Base-by-base conservation (phyloP, 1,284 basidiomycete genomes). In the Ustilago trichophora region DNA sequence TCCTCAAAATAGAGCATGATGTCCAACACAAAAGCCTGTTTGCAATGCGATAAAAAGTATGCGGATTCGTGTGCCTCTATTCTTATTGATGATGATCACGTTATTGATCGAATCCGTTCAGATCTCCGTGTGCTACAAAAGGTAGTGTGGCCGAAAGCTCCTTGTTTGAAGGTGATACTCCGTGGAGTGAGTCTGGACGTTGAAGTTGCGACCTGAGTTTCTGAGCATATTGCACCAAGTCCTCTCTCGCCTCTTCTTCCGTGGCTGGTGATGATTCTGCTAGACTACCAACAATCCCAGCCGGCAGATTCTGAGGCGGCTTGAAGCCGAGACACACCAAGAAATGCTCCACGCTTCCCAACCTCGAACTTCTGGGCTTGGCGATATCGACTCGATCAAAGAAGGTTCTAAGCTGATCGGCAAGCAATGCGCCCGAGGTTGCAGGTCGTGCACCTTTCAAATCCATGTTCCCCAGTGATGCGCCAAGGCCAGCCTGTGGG, bases 281-380 rank as follows among this genome's bases (percentile, higher is more conserved):
- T 3, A 59, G 33, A 18, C 43, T 51, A 2, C 51, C 64, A 3
- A 60, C 50, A 16, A 60, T 45, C 4, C 53, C 56, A 11, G 35
- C 35, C 11, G 65, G 65, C 29, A 67, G 31, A 8, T 38, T n/a
- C 25, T 50, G 33, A 4, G 67, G 67, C 8, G 67, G 67, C 11
- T 27, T 26, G 73, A 85, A 86, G 49, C 84, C 84, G 10, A 83
- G 79, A 69, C 85, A 85, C 16, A 86, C 83, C 22, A 87, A 79
- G 74, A 87, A 87, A 2, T 85, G 85, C 80, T 87, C 86, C 82
- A 80, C 58, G 24, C 50, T 66, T 25, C 46, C 59, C 12, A 53
- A 15, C 22, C 64, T 44, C 3, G 80, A 82, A 53, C 81, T 82
- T 29, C 77, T 36, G 12, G 83, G 82, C 59, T 84, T 82, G 24